Evolutionary conservation across 2,329 filamentous ascomycete genomes (phyloP).

Genomic region (Fusarium succisae): DNA sequence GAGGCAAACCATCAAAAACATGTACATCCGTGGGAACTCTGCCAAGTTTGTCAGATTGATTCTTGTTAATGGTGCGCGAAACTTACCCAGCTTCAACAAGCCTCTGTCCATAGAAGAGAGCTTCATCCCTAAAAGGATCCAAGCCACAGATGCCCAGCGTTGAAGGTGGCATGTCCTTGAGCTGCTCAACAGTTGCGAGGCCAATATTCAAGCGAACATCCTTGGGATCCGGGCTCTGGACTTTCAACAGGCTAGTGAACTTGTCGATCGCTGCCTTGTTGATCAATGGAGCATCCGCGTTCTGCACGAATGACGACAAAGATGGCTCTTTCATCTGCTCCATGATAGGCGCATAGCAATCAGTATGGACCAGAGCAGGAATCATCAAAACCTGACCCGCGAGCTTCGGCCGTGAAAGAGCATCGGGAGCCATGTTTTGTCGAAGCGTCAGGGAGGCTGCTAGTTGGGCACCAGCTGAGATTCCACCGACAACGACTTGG

Average conservation of each 20-base stretch:
- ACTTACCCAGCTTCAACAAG: slow-evolving; percentile 54
- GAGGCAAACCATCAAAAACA: slow-evolving; percentile 63
- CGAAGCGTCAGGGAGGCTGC: slow-evolving; percentile 52
- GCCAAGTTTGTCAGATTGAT: fast-evolving
- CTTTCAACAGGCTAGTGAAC: slow-evolving; percentile 43
- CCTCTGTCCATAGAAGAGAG: slow-evolving; percentile 55
- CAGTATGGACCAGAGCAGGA: slow-evolving; percentile 50
- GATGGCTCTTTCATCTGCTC: slow-evolving; percentile 49
- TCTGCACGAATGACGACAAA: slow-evolving; percentile 56
- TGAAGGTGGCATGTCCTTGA: slow-evolving; percentile 55
- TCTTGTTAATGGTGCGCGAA: fast-evolving
- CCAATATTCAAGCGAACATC: slow-evolving; percentile 53
- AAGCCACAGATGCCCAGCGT: slow-evolving; percentile 56
- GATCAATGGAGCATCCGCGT: slow-evolving; percentile 55
- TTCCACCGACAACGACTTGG: slow-evolving; percentile 57
- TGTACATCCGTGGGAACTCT: slow-evolving; percentile 59
- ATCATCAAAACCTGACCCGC: slow-evolving; percentile 63
- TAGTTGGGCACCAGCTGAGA: slow-evolving; percentile 58
- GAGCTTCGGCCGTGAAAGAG: slow-evolving; percentile 43
- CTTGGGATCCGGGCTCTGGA: slow-evolving; percentile 26
- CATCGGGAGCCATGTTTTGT: slow-evolving; percentile 45
- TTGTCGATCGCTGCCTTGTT: slow-evolving; percentile 36
- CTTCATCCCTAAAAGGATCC: slow-evolving; percentile 61
- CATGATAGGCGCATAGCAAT: slow-evolving; percentile 43
- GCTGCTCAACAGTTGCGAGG: slow-evolving; percentile 41